Conservation (phyloP, 129 eudicot genomes). For the Flaveria robusta region DNA sequence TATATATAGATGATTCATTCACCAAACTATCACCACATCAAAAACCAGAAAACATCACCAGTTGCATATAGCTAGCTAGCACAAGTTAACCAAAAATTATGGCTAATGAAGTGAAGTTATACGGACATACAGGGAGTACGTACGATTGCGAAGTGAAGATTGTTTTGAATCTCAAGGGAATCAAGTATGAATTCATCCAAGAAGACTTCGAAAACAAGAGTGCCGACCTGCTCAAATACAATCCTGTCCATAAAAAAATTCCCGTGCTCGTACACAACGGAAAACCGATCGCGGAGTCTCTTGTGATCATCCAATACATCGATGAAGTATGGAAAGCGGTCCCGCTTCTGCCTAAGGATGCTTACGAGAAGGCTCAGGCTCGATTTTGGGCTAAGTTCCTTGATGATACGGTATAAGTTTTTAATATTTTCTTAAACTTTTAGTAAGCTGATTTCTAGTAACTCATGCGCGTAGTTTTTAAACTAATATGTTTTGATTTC, state of each 20-base stretch:
- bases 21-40: no score
- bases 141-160: conserved; percentile 26
- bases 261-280: conserved; percentile 41
- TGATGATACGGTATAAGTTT: conserved; percentile 24
- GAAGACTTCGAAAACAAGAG: conserved; percentile 33
- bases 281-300: conserved; percentile 34
- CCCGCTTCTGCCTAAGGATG: conserved; percentile 35
- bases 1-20: no score
- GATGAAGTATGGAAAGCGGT: conserved; percentile 41
- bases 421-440: not conserved
- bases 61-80: no score
- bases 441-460: no score
- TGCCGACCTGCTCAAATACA: conserved; percentile 31
- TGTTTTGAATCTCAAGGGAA: conserved; percentile 31
- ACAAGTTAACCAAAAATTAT: not conserved
- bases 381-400: conserved; percentile 44
- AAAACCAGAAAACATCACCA: no score
- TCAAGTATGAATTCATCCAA: conserved; percentile 27
- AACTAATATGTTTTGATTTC: not conserved
- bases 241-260: conserved; percentile 41
- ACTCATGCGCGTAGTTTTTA: no score
- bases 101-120: conserved; percentile 21
- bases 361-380: conserved; percentile 36
- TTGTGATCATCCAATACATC: conserved; percentile 40
- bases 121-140: conserved; percentile 16